Evolutionary conservation across 2,329 filamentous ascomycete genomes (phyloP).

Genomic region (Sporothrix brasiliensis): DNA sequence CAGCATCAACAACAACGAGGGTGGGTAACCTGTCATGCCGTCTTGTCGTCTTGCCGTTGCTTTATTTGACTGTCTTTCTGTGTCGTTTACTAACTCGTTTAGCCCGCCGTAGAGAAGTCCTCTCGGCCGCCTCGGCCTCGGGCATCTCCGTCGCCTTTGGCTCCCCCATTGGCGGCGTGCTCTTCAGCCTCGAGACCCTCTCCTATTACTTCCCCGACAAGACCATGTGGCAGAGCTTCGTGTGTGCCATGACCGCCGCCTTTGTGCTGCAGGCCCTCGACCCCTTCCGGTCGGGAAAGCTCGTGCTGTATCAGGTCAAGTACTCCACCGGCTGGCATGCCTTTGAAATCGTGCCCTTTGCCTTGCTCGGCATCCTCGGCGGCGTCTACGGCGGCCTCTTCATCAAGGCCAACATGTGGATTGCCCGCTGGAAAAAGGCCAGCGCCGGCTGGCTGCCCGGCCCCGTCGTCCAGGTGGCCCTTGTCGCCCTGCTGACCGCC

Average conservation of each 20-base stretch:
- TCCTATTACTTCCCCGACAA: conserved; percentile 99
- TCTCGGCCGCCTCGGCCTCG: conserved; percentile 88
- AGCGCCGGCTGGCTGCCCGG: conserved; percentile 62
- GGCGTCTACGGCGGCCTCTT: conserved; percentile 95
- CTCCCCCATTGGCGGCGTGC: conserved; percentile 87
- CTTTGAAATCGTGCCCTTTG: conserved; percentile 89
- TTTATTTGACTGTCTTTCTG: conserved; percentile 3
- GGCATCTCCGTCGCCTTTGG: conserved; percentile 95
- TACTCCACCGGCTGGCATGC: conserved; percentile 91
- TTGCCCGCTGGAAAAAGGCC: conserved; percentile 78
- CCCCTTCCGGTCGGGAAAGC: conserved; percentile 91
- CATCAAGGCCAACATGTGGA: conserved; percentile 88
- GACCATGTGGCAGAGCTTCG: conserved; percentile 99
- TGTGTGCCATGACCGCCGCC: conserved; percentile 98
- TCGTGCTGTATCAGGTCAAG: conserved; percentile 93
- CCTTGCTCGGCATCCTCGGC: conserved; percentile 81
- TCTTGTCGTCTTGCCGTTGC: not conserved
- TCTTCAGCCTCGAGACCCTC: conserved; percentile 96
- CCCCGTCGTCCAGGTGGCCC: conserved; percentile 76
- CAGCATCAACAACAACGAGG: conserved; percentile 81
- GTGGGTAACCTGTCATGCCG: conserved; percentile 47
- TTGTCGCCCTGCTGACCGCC: conserved; percentile 80
- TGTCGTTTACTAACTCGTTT: not conserved
- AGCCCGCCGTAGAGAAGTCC: conserved; percentile 79
- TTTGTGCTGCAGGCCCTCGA: conserved; percentile 91